Percentiles rank a stretch among this genome's conserved stretches.
Evolutionary conservation across 495 filamentous ascomycete genomes (phyloP).

Genomic region (Ascodesmis nigricans): DNA sequence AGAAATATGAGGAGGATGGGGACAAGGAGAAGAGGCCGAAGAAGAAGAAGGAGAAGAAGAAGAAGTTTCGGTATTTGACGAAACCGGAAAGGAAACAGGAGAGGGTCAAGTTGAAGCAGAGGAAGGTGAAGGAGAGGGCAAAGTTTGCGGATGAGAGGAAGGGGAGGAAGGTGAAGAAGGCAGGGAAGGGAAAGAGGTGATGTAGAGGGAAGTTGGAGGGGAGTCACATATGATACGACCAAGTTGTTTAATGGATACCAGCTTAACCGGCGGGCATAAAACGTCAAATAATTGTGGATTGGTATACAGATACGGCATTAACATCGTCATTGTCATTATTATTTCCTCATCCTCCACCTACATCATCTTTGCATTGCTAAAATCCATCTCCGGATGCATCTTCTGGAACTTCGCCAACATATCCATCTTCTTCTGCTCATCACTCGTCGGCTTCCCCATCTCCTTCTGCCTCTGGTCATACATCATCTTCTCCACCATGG

Average conservation of each 20-base stretch:
- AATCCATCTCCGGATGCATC: slow-evolving; percentile 74
- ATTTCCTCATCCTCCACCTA: slow-evolving; percentile 22
- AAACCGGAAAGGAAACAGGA: slow-evolving; percentile 32
- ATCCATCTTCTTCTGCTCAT: slow-evolving; percentile 82
- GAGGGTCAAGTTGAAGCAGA: slow-evolving; percentile 38
- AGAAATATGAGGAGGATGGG: slow-evolving; percentile 21
- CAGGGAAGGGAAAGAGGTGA: background rate
- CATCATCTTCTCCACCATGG: slow-evolving; percentile 99
- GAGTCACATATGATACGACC: background rate
- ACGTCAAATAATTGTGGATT: too few relatives aligned
- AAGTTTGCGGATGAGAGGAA: slow-evolving; percentile 28
- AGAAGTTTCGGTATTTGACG: slow-evolving; percentile 62
- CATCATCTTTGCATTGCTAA: slow-evolving; percentile 52
- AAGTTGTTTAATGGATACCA: too few relatives aligned
- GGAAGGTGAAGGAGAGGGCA: slow-evolving; percentile 41
- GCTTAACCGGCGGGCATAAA: too few relatives aligned
- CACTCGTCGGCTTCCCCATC: slow-evolving; percentile 61
- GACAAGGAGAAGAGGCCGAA: slow-evolving; percentile 31
- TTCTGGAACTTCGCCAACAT: slow-evolving; percentile 79
- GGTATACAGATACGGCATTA: too few relatives aligned
- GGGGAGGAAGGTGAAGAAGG: slow-evolving; percentile 2
- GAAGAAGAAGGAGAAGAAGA: slow-evolving; percentile 55
- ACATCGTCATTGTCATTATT: slow-evolving; percentile 2
- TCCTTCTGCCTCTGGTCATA: slow-evolving; percentile 96
- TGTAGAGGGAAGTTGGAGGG: background rate